Conservation (phyloP, 2,329 filamentous ascomycete genomes). For the Scedosporium boydii region DNA sequence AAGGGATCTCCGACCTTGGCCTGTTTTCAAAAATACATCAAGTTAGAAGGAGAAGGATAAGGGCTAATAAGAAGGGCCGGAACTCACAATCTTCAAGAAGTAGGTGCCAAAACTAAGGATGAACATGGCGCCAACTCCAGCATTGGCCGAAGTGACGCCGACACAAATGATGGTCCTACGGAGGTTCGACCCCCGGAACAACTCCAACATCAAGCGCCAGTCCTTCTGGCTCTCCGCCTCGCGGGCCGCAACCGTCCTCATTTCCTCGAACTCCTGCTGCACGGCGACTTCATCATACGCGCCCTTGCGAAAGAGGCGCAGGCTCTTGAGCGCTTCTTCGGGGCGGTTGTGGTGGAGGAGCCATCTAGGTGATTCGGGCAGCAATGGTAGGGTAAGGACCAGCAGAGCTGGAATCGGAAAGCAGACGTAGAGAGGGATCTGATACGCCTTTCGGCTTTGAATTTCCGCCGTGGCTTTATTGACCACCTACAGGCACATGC, state of each 20-base stretch:
- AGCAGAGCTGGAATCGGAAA: slow-evolving; percentile 31
- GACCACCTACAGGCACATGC: not conserved
- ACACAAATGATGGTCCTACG: slow-evolving; percentile 3
- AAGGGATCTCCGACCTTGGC: slow-evolving; percentile 1
- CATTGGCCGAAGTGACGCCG: not conserved
- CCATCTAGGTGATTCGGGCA: slow-evolving; percentile 56
- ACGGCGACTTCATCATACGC: slow-evolving; percentile 4
- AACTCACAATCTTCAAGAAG: slow-evolving; percentile 1
- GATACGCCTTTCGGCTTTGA: not conserved
- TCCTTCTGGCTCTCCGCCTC: slow-evolving; percentile 1
- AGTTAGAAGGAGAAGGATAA: not conserved
- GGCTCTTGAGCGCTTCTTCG: slow-evolving; percentile 39
- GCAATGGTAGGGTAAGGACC: slow-evolving; percentile 33
- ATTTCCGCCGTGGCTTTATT: not conserved
- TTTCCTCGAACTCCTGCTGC: slow-evolving; percentile 4
- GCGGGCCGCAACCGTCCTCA: not conserved
- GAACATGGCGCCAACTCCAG: slow-evolving; percentile 3
- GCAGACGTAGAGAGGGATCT: slow-evolving; percentile 6
- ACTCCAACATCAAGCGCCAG: slow-evolving; percentile 1
- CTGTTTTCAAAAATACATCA: not conserved
- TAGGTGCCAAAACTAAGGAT: slow-evolving; percentile 5
- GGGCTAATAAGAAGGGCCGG: not conserved
- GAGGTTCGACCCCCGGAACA: slow-evolving; percentile 2
- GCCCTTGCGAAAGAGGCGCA: slow-evolving; percentile 20
- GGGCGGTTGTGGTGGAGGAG: slow-evolving; percentile 44